Evolutionary conservation across 768 basidiomycete genomes (phyloP), one percentile per base, ranked within the genome.

Genomic region (Lentinula sp.): DNA sequence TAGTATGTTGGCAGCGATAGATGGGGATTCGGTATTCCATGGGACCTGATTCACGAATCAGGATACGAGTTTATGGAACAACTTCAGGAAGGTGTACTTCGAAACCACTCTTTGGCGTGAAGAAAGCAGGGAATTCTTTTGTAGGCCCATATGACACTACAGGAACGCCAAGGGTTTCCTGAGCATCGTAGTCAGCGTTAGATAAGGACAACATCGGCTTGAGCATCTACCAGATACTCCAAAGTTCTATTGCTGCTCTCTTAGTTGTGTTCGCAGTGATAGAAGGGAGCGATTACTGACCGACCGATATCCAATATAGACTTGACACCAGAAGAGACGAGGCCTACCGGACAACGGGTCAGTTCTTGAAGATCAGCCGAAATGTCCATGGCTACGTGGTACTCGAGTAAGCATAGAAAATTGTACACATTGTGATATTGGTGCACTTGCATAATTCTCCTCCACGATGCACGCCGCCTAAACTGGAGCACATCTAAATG

Each of bases 281-380:
- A 42, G 16, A 55, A 55, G 56, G 31, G 9, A 23, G 10, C 50
- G 39, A 62, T 15, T n/a, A 63, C 75, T 59, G 59, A 85, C 89
- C 84, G 82, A 61, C 89, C 89, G 62, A 98, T 95, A 70, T 99
- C 97, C 46, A 99, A 73, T 63, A 99, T 98, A 0, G 91, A 93
- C 71, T 98, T 99, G 18, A 92, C 87, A 10, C 97, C 97, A 9
- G 95, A 89, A 16, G 95, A 96, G 9, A 98, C 86, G 39, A 99
- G 80, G 3, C 89, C 94, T 49, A 98, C 91, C 21, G 95, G 90
- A 66, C 93, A 96, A 18, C 92, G 82, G 21, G 90, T 80, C 37
- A 99, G 82, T 70, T 98, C 94, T 8, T 88, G 87, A 15, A 99
- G 78, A 70, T 99, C 96, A 15, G 96, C 94, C 15, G 96, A 98